Evolutionary conservation across 345 rosid genomes (phyloP).

Genomic region (Nephelium lappaceum): DNA sequence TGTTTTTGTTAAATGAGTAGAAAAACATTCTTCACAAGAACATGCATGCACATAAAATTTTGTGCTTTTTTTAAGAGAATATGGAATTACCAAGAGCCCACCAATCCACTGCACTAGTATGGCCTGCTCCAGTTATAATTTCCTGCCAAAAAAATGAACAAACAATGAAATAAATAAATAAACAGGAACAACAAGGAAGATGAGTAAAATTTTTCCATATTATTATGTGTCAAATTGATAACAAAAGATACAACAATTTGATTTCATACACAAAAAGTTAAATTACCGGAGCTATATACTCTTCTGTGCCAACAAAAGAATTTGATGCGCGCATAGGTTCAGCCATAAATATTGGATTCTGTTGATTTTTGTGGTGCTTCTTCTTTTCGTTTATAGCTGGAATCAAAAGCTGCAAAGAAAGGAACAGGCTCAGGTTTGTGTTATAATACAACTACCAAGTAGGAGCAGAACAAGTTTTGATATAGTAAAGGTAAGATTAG

Average conservation of each 20-base stretch:
- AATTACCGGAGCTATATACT: conserved; percentile 95
- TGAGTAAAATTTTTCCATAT: too few species aligned
- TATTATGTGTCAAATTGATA: not conserved
- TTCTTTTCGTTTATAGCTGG: conserved; percentile 63
- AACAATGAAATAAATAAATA: not conserved
- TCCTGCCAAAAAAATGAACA: conserved; percentile 51
- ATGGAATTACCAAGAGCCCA: conserved; percentile 87
- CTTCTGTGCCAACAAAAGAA: conserved; percentile 98
- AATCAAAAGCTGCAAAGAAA: conserved; percentile 61
- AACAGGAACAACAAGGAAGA: too few species aligned
- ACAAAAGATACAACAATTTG: not conserved
- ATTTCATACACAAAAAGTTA: not conserved
- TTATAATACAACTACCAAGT: not conserved
- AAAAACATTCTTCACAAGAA: too few species aligned
- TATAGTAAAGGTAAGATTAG: not conserved
- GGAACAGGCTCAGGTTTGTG: not conserved
- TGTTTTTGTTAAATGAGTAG: too few species aligned
- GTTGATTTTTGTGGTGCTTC: conserved; percentile 49
- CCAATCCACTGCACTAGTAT: conserved; percentile 98
- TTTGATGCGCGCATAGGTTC: conserved; percentile 97
- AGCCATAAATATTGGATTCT: conserved; percentile 82
- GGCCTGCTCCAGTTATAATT: conserved; percentile 86
- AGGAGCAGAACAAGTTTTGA: not conserved
- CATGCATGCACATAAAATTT: too few species aligned
- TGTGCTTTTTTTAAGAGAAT: not conserved